Base-by-base conservation (phyloP, 2,329 filamentous ascomycete genomes). In the Hypoxylon sp. region DNA sequence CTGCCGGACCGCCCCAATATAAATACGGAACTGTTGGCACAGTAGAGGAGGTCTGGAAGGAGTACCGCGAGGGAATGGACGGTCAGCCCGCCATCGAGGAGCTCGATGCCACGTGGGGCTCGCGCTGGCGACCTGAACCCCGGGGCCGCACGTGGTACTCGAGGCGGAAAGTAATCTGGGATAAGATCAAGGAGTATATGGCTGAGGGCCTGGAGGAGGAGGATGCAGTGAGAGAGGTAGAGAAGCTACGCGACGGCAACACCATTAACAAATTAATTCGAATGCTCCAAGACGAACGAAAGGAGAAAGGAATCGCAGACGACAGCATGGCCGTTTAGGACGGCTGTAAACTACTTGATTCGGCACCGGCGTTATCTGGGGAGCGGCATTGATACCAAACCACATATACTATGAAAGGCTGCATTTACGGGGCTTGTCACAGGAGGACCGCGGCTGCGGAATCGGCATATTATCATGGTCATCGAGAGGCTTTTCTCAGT, bases 211-310 rank as follows among this genome's bases (percentile, higher is more conserved):
- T 78, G 67, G 73, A 73, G 40, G 78, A 79, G 64, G 71, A 77
- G 4, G 71, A 73, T 12, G 76, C 78, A 3, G 76, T 79, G 11
- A 68, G 64, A 52, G 76, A 78, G 61, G 76, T 79, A 0, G 77
- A 79, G 67, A 74, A 72, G 49, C 72, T 79, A 50, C 78, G 78
- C 24, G 74, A 76, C 24, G 75, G 75, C 0, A 74, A 77, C 5
- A 78, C 75, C 18, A 77, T 79, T 50, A 78, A 79, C 67, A 79
- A 78, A 66, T 65, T 79, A 38, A 78, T 78, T 16, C 74, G 76
- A 16, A 72, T 77, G 68, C 62, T 79, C 24, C 74, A 77, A 49
- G 76, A 78, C 32, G 76, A 78, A 67, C 74, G 76, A 11, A 79
- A 78, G 57, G 76, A 78, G 20, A 75, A 73, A 60, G 74, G 75